Evolutionary conservation across 345 rosid genomes (phyloP), one percentile per base, ranked within the genome.

Genomic region (Ceriops decandra): DNA sequence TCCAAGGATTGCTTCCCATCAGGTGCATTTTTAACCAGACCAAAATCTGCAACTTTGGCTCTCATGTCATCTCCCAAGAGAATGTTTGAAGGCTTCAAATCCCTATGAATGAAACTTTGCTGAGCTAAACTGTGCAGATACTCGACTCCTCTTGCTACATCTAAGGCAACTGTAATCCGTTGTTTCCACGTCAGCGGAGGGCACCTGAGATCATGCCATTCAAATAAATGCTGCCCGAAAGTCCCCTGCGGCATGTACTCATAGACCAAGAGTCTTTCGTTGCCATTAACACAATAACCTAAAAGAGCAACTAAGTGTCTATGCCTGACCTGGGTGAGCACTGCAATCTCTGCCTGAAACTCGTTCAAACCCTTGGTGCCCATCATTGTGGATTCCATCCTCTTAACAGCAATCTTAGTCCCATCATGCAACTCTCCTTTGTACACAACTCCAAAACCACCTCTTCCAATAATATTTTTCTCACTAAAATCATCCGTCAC

Each of bases 1-100:
- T 69, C 70, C 62, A 70, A 24, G 21, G 79, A 65, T 31, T 60
- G 70, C 16, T 70, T 75, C 38, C 74, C 79, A 16, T 75, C 74
- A 11, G 79, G 74, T 36, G 74, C 74, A 58, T 69, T 75, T 69
- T 68, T 75, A 64, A 75, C 74, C 59, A 69, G 54, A 64, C 79
- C 79, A 42, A 75, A 75, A 70, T 75, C 74, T 31, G 74, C 66
- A 21, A 75, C 79, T 42, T 75, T 75, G 47, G 79, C 79, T 69
- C 79, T 75, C 79, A 75, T 69, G 61, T 65, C 74, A 65, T 75
- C 52, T 3, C 79, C 79, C 1, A 75, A 74, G 59, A 75, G 79
- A 54, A 75, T 75, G 32, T 75, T 75, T 30, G 79, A 64, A 38
- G 79, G 70, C 51, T 75, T 75, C 57, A 75, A 52, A 61, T 75